Evolutionary conservation across 2,329 filamentous ascomycete species (phyloP), one percentile per base, ranked within the genome.

Genomic region (Amesomyces nigricolor): DNA sequence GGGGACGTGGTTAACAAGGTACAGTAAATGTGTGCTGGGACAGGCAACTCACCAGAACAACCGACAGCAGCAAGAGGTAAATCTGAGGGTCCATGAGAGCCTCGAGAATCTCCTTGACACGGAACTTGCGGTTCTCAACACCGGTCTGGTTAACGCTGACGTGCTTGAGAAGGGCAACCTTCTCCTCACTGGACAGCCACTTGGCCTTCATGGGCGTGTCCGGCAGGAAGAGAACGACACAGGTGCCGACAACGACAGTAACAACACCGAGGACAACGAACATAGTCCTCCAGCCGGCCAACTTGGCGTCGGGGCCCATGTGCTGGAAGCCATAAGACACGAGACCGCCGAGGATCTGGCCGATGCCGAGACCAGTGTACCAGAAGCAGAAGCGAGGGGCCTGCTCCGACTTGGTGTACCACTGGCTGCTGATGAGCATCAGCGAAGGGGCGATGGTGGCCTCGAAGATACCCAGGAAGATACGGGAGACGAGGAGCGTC

Each of bases 401-500:
- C 63, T 80, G 78, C 65, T 85, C 82, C 2, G 72, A 71, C 55
- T 77, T 76, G 29, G 74, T 77, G 62, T 82, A 85, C 74, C 78
- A 85, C 64, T 80, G 75, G 54, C 78, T 80, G 59, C 77, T 82
- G 61, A 85, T 78, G 51, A 86, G 72, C 71, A 84, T 80, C 54
- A 85, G 67, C 1, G 77, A 81, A 1, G 82, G 83, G 1, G 77
- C 78, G 53, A 85, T 79, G 2, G 79, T 79, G 2, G 82, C 79
- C 65, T 80, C 82, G 55, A 85, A 84, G 48, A 82, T 75, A 32
- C 82, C 82, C 1, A 85, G 70, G 60, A 84, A 80, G 60, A 83
- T 71, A 11, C 82, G 76, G 1, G 78, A 76, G 16, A 75, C 76
- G 4, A 85, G 72, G 7, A 86, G 67, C 0, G 75, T 75, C 19